phyloP scores from a whole-genome alignment of 2,329 filamentous ascomycete genomes.

The Dactylellina drechsleri region DNA sequence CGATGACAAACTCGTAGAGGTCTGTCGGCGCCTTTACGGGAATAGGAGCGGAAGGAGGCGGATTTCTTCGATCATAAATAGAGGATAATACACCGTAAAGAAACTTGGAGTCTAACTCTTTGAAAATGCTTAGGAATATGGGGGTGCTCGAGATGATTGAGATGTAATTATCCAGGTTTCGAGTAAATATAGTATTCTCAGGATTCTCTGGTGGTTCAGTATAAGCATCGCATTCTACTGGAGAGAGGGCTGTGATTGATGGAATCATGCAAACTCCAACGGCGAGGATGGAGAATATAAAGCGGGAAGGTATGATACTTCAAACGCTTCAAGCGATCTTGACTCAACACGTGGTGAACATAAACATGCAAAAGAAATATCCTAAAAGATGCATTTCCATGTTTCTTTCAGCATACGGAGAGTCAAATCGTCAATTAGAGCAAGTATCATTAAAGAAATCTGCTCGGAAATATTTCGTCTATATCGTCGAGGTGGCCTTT shows the following conservation, averaged over 20 bases:
- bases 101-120: constrained; percentile 5
- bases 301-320: not conserved
- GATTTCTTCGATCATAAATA: not conserved
- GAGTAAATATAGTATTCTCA: constrained; percentile 15
- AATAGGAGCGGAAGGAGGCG: constrained; percentile 10
- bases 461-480: too few species aligned
- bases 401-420: too few species aligned
- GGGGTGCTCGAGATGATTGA: not conserved
- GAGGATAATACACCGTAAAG: not conserved
- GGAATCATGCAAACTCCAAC: not conserved
- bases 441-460: too few species aligned
- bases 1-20: constrained; percentile 19
- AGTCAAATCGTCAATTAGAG: too few species aligned
- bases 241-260: not conserved
- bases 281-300: not conserved
- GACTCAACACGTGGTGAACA: too few species aligned
- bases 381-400: too few species aligned
- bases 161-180: constrained; percentile 21
- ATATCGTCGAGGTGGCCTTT: too few species aligned
- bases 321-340: too few species aligned
- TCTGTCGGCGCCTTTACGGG: constrained; percentile 13
- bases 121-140: constrained; percentile 18
- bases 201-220: constrained; percentile 1
- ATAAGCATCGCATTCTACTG: constrained; percentile 2
- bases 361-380: too few species aligned